Evolutionary conservation across 1,139 yeast genomes (phyloP).

Genomic region (Hyphopichia buzzinii): DNA sequence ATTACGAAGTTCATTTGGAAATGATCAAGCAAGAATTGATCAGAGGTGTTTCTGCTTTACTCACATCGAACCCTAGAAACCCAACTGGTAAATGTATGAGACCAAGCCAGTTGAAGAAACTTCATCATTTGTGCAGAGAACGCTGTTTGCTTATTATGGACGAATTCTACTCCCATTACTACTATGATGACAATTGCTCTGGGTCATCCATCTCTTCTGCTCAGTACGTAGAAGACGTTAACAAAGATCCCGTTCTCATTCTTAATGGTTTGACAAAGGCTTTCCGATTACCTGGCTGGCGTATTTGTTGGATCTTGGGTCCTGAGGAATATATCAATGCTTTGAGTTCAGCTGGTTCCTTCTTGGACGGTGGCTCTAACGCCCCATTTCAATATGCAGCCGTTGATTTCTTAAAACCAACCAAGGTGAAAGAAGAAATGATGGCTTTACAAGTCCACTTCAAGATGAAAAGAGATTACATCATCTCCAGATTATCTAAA

Average conservation of each 20-base stretch:
- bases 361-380: conserved; percentile 64
- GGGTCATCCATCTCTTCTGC: conserved; percentile 61
- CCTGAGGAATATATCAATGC: conserved; percentile 63
- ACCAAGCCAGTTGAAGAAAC: conserved; percentile 47
- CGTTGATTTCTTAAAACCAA: conserved; percentile 55
- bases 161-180: conserved; percentile 64
- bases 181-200: conserved; percentile 56
- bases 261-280: conserved; percentile 66
- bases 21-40: conserved; percentile 54
- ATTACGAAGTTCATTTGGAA: conserved; percentile 58
- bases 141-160: conserved; percentile 64
- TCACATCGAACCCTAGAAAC: conserved; percentile 65
- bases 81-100: conserved; percentile 64
- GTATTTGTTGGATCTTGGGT: conserved; percentile 68
- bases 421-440: conserved; percentile 53
- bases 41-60: conserved; percentile 61
- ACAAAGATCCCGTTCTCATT: conserved; percentile 61
- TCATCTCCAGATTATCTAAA: conserved; percentile 46
- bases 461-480: conserved; percentile 60
- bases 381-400: conserved; percentile 68
- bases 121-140: conserved; percentile 58
- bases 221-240: conserved; percentile 55
- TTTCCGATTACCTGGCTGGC: conserved; percentile 68
- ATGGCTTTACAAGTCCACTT: conserved; percentile 61
- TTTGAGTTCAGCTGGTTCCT: conserved; percentile 62